phyloP scores from a whole-genome alignment of 1,139 yeast genomes.

The Suhomyces guaymorum region DNA sequence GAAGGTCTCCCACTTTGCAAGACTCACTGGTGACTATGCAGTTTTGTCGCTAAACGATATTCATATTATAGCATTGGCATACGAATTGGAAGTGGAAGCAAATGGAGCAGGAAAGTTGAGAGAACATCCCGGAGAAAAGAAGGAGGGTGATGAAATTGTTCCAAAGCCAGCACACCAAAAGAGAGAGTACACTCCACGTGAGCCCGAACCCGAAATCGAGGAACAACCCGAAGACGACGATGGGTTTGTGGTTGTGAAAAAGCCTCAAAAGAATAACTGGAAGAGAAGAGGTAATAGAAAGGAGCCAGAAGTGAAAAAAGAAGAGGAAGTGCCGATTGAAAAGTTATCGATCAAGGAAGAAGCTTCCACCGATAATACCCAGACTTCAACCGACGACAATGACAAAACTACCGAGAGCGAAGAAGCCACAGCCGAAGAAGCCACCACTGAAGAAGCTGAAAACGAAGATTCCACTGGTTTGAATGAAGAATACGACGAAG shows the following conservation, averaged over 20 bases:
- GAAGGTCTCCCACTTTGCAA: slow-evolving; percentile 74
- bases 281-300: slow-evolving; percentile 23
- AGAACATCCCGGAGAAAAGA: slow-evolving; percentile 66
- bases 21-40: slow-evolving; percentile 84
- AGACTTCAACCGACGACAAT: too few relatives aligned
- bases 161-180: slow-evolving; percentile 16
- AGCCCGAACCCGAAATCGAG: slow-evolving; percentile 14
- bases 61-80: slow-evolving; percentile 86
- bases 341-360: slow-evolving; percentile 6
- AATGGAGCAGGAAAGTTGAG: slow-evolving; percentile 71
- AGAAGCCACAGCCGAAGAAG: too few relatives aligned
- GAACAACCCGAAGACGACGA: slow-evolving; percentile 13
- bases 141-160: slow-evolving; percentile 14
- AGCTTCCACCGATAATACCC: too few relatives aligned
- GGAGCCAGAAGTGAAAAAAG: too few relatives aligned
- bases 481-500: slow-evolving; percentile 52
- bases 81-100: slow-evolving; percentile 76
- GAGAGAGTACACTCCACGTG: slow-evolving; percentile 5
- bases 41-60: slow-evolving; percentile 90
- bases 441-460: slow-evolving; percentile 15
- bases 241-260: slow-evolving; percentile 11
- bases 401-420: too few relatives aligned
- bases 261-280: slow-evolving; percentile 11
- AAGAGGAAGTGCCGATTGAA: slow-evolving; percentile 10
- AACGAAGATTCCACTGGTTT: slow-evolving; percentile 13